Percentiles rank a stretch among this genome's conserved stretches.
Conservation (phyloP, 2,329 filamentous ascomycete species). For the Emergomyces africanus region DNA sequence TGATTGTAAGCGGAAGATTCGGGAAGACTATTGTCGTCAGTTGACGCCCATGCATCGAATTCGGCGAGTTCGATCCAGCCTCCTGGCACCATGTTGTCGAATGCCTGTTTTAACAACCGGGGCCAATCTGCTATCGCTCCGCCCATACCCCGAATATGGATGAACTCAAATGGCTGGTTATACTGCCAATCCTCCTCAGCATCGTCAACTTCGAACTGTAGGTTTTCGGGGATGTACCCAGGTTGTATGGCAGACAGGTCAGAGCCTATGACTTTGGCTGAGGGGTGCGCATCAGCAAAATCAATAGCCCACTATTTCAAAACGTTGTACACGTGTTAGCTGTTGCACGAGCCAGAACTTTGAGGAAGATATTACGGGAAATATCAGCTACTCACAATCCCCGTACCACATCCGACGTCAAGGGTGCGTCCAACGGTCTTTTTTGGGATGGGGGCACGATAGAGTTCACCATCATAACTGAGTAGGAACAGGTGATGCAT, state of each 20-base stretch:
- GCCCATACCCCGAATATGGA: conserved; percentile 25
- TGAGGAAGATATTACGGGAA: not conserved
- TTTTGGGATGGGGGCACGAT: conserved; percentile 24
- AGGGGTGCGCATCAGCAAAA: conserved; percentile 28
- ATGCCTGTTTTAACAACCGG: conserved; percentile 14
- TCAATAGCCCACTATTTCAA: conserved; percentile 30
- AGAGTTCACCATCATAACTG: conserved; percentile 23
- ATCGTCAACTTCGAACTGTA: conserved; percentile 37
- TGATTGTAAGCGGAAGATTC: conserved; percentile 11
- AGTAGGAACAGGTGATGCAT: conserved; percentile 29
- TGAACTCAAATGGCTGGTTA: conserved; percentile 26
- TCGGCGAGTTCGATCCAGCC: conserved; percentile 20
- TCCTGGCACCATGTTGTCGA: conserved; percentile 16
- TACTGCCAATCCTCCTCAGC: conserved; percentile 30
- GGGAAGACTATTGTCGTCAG: conserved; percentile 17
- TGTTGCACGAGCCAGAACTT: not conserved
- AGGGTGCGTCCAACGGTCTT: conserved; percentile 21
- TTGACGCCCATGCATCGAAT: conserved; percentile 19
- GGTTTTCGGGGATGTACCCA: conserved; percentile 36
- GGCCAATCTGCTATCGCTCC: conserved; percentile 25
- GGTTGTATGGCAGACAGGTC: conserved; percentile 26
- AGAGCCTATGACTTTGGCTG: conserved; percentile 24
- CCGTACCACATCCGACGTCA: conserved; percentile 40
- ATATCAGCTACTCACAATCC: conserved; percentile 16
- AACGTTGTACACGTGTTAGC: not conserved